Evolutionary conservation across 2,329 filamentous ascomycete species (phyloP), one percentile per base, ranked within the genome.

Genomic region (Fusarium sp.): DNA sequence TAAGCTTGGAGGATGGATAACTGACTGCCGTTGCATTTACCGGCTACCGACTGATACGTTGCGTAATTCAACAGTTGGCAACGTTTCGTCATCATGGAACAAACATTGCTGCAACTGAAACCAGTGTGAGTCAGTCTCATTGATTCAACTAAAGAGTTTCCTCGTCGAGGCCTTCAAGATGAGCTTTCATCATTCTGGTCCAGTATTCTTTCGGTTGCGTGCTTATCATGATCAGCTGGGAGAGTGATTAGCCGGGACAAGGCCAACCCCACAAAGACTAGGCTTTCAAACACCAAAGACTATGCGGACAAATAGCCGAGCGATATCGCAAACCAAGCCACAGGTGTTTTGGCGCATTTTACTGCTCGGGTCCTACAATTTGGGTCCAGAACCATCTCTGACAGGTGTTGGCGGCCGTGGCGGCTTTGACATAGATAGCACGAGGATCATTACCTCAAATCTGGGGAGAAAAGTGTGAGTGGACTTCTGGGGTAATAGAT

Each of bases 401-500:
- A 51, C 35, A 38, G 35, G 30, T 51, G n/a, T 41, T 59, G 68
- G 41, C 58, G 45, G 35, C 47, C 55, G 44, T 53, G 44, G 53
- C 55, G 67, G 57, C 45, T 36, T 68, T 59, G 31, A 53, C 44
- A 67, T 30, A 57, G 24, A 53, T 28, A 58, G 42, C 57, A 66
- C 28, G 59, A 72, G 59, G 63, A 65, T 56, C 65, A 60, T 69
- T 69, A 39, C 47, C 62, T 68, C 48, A 53, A 65, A 73, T 62
- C 68, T 60, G 68, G 71, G 71, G 72, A 64, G 62, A 74, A 73
- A 66, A 70, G 73, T 74, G 75, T 70, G 75, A 72, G 75, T 77
- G 75, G 75, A 69, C 63, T 61, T 61, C 59, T 73, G 75, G 75
- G 75, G 73, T 77, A 77, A 71, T 41, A 61, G 42, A 53, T 51